Evolutionary conservation across 306 rosid genomes (phyloP).

Genomic region (Citrullus mucosospermus): DNA sequence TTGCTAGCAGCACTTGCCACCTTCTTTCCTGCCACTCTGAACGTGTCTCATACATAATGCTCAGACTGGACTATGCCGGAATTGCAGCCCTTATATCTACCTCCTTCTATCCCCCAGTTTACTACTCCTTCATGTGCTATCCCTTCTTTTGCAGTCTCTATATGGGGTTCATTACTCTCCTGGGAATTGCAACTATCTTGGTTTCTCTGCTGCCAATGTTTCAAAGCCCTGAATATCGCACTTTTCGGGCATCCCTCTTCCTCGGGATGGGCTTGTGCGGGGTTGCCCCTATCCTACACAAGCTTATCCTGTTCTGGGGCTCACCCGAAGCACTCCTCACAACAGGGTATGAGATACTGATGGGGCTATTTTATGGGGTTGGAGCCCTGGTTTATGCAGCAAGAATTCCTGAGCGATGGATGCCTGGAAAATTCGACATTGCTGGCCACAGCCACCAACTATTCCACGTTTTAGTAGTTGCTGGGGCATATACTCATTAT

Average conservation of each 20-base stretch:
- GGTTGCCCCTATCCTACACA: constrained; percentile 66
- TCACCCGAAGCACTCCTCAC: constrained; percentile 80
- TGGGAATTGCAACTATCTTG: constrained; percentile 58
- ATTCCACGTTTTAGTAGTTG: constrained; percentile 76
- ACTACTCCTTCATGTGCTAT: constrained; percentile 91
- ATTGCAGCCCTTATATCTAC: constrained; percentile 92
- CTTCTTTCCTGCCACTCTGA: constrained; percentile 89
- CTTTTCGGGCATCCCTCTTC: constrained; percentile 70
- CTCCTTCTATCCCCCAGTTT: constrained; percentile 88
- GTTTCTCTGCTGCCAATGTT: constrained; percentile 80
- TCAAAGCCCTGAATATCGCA: constrained; percentile 67
- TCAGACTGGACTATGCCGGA: constrained; percentile 96
- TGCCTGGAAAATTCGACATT: constrained; percentile 93
- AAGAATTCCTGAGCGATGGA: constrained; percentile 92
- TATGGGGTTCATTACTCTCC: constrained; percentile 59
- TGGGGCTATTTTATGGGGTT: constrained; percentile 66
- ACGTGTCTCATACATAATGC: constrained; percentile 73
- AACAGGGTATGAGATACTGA: constrained; percentile 69
- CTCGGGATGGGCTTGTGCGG: constrained; percentile 85
- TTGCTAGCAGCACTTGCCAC: constrained; percentile 85
- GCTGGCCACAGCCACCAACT: constrained; percentile 98
- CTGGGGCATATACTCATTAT: constrained; percentile 87
- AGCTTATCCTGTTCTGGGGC: constrained; percentile 68
- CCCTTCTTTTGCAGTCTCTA: constrained; percentile 87
- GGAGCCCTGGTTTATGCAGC: constrained; percentile 92